A percentile compares a stretch with the other conserved stretches of the same genome.
Evolutionary conservation across 225 moss, liverwort and hornwort species (phyloP).

Genomic region (Bryum argenteum): DNA sequence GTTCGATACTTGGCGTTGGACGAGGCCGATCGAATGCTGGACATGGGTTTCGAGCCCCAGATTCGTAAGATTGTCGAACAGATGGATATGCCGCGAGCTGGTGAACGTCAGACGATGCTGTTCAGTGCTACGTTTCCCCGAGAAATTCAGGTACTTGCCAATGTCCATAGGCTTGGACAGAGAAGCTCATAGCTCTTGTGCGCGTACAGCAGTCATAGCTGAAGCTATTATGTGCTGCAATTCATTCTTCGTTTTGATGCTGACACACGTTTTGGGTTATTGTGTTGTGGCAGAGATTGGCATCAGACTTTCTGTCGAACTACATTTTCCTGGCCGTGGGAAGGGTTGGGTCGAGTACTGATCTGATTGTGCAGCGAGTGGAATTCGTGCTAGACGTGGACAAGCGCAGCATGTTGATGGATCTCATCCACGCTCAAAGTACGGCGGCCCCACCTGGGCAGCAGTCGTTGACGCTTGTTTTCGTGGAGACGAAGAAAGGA

Average conservation of each 20-base stretch:
- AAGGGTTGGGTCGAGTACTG: conserved; percentile 95
- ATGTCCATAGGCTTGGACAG: neutral
- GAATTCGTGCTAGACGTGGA: conserved; percentile 85
- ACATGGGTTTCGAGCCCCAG: conserved; percentile 99
- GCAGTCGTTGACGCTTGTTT: conserved; percentile 88
- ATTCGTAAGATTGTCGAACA: conserved; percentile 96
- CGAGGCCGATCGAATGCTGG: conserved; percentile 97
- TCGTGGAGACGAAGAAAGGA: conserved; percentile 97
- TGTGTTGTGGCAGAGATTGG: conserved; percentile 71
- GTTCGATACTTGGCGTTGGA: conserved; percentile 88
- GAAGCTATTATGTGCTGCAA: neutral
- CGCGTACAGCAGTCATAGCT: fast-evolving
- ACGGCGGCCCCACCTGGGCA: conserved; percentile 62
- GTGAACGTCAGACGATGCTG: conserved; percentile 90
- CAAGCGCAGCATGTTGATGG: conserved; percentile 99
- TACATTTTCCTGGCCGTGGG: conserved; percentile 97
- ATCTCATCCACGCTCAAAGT: conserved; percentile 88
- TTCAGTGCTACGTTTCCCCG: conserved; percentile 97
- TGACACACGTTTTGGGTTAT: conserved; percentile 1
- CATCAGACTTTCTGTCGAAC: conserved; percentile 89
- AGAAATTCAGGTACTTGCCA: conserved; percentile 72
- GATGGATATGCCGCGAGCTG: conserved; percentile 92
- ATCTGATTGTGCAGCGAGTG: conserved; percentile 90
- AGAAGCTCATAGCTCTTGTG: neutral
- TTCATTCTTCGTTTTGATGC: neutral